Conservation (phyloP, 1,139 yeast genomes). For the Diutina neorugosa region DNA sequence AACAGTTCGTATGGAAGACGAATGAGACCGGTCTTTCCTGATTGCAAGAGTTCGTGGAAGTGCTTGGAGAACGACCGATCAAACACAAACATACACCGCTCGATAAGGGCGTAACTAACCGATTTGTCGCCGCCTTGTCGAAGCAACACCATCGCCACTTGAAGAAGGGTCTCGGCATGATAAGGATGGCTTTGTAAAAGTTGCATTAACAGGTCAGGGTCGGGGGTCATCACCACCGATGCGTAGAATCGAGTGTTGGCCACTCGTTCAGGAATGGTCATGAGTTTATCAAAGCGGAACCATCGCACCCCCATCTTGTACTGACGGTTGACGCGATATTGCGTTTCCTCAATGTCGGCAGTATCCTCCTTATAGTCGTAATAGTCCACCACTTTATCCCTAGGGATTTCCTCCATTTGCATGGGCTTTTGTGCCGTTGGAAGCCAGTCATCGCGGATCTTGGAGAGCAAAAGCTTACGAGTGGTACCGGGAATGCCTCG, state of each 20-base stretch:
- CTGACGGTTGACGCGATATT: conserved; percentile 25
- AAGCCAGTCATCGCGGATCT: conserved; percentile 71
- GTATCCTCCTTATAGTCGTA: conserved; percentile 25
- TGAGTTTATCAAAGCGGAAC: conserved; percentile 37
- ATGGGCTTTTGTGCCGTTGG: conserved; percentile 60
- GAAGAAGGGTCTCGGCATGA: conserved; percentile 68
- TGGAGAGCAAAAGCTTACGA: conserved; percentile 54
- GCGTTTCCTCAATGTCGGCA: conserved; percentile 16
- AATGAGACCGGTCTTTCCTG: conserved; percentile 44
- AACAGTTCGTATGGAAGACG: conserved; percentile 69
- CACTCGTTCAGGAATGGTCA: conserved; percentile 24
- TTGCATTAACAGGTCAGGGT: conserved; percentile 53
- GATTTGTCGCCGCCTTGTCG: conserved; percentile 68
- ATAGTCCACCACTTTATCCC: conserved; percentile 28
- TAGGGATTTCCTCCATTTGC: conserved; percentile 42
- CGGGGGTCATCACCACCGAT: conserved; percentile 57
- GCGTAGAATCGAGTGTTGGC: conserved; percentile 55
- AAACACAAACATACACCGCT: conserved; percentile 66
- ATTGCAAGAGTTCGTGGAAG: conserved; percentile 33
- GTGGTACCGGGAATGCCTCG: conserved; percentile 62
- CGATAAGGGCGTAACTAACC: conserved; percentile 58
- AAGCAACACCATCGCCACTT: conserved; percentile 61
- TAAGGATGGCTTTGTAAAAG: conserved; percentile 53
- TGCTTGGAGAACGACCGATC: conserved; percentile 42
- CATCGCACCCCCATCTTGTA: conserved; percentile 38